Evolutionary conservation across 192 early-diverging fungal species (phyloP), one percentile per base, ranked within the genome.

Genomic region (Coemansia asiatica): DNA sequence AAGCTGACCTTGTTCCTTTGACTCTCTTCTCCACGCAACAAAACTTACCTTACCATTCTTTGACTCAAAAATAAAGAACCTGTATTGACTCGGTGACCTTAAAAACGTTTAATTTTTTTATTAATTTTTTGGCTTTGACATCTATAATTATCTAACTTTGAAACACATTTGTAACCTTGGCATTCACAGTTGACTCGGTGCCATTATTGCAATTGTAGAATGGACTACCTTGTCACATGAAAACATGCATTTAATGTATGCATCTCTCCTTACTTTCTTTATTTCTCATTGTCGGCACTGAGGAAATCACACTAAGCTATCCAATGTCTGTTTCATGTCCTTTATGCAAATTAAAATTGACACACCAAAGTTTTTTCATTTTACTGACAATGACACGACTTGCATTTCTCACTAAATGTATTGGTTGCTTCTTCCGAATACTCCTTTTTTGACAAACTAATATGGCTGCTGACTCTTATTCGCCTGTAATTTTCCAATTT

Each of bases 161-260:
- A 8, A 33, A 33, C 31, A 33, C 31, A 33, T 3, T 8, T 8
- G 31, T 33, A 8, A 8, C 31, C 50, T 26, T 51, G 22, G 1
- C 50, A 51, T 51, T 51, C 22, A 26, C 2, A 12, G 12, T 19
- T 51, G 2, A 23, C 22, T 51, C 50, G 22, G n/a, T n/a, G n/a
- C n/a, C 25, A 21, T 19, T 51, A 9, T 6, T 25, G 23, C 50
- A 19, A 51, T 51, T 51, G 22, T 51, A 25, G 1, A 21, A 51
- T 51, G 22, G 2, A 51, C 40, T 16, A 44, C 35, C 35, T 7
- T 49, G 6, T 26, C 50, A 51, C 50, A 26, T 51, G 50, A 25
- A 25, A 7, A 22, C 16, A 18, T 35, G 29, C 26, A 51, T 50
- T 62, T 62, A 62, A 62, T 62, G 28, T 51, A 62, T 62, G 61